Percentiles rank a stretch among this genome's conserved stretches.
phyloP scores from a whole-genome alignment of 306 rosid species.

The Cucurbita argyrosperma region DNA sequence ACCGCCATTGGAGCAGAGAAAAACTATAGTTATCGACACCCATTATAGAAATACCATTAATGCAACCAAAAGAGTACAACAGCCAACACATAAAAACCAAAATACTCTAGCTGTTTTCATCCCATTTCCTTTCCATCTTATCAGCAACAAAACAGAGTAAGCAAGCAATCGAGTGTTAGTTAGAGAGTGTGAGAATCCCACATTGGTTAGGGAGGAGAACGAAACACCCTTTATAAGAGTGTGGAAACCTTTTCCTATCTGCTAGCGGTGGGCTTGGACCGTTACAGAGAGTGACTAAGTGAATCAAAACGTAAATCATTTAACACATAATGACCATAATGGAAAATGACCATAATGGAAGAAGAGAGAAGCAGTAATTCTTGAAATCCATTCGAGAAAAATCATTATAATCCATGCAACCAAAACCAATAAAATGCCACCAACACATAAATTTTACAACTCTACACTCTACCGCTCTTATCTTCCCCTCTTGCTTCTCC shows the following conservation, averaged over 20 bases:
- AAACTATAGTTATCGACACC: neutral
- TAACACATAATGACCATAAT: neutral
- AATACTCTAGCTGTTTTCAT: neutral
- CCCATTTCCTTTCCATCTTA: neutral
- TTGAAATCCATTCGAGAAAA: neutral
- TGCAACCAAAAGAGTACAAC: neutral
- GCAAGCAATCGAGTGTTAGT: neutral
- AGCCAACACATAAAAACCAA: neutral
- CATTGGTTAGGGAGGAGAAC: too few relatives aligned
- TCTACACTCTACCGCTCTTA: neutral
- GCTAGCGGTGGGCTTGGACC: too few relatives aligned
- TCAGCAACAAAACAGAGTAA: neutral
- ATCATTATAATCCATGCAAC: neutral
- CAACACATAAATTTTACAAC: neutral
- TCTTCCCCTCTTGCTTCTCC: neutral
- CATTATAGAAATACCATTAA: neutral
- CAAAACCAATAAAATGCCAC: neutral
- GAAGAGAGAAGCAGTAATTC: neutral
- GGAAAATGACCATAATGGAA: neutral
- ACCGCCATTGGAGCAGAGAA: neutral
- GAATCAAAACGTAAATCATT: neutral
- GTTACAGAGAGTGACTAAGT: too few relatives aligned
- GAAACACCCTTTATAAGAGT: too few relatives aligned
- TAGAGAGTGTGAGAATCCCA: too few relatives aligned
- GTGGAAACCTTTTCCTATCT: too few relatives aligned